These are phyloP conservation scores for Butyriboletus loyo DNA, from an alignment of 768 basidiomycete genomes.

Conservation along the genomic window DNA sequence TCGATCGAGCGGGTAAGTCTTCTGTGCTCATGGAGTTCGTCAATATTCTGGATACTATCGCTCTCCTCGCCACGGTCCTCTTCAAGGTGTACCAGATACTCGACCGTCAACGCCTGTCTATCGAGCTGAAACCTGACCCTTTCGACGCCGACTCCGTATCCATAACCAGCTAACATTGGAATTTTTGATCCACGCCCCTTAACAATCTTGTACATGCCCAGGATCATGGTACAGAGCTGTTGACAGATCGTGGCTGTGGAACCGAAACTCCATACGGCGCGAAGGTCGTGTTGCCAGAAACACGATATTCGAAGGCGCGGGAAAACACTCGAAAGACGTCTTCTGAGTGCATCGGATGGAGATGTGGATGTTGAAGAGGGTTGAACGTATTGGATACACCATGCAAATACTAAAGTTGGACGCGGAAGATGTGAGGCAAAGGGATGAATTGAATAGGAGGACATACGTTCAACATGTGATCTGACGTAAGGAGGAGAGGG, in stretches of 20 bases:
- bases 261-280: constrained; percentile 79
- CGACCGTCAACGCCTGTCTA: constrained; percentile 76
- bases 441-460: constrained; percentile 6
- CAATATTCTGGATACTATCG: constrained; percentile 43
- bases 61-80: constrained; percentile 36
- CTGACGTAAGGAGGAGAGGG: constrained; percentile 91
- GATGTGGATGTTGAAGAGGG: constrained; percentile 33
- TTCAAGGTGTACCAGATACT: constrained; percentile 79
- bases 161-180: constrained; percentile 74
- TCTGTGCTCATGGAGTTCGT: constrained; percentile 68
- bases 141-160: constrained; percentile 78
- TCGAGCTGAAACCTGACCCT: constrained; percentile 77
- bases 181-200: constrained; percentile 70
- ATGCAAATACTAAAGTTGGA: constrained; percentile 70
- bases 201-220: constrained; percentile 81
- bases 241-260: constrained; percentile 63
- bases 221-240: constrained; percentile 81
- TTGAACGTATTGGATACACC: constrained; percentile 80
- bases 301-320: constrained; percentile 75
- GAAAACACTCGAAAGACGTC: constrained; percentile 22
- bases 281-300: constrained; percentile 94
- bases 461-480: constrained; percentile 74
- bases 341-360: constrained; percentile 37
- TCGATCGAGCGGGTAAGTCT: constrained; percentile 77
- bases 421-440: constrained; percentile 2